phyloP scores from a whole-genome alignment of 2,329 filamentous ascomycete genomes.

The Xylogone sp. region DNA sequence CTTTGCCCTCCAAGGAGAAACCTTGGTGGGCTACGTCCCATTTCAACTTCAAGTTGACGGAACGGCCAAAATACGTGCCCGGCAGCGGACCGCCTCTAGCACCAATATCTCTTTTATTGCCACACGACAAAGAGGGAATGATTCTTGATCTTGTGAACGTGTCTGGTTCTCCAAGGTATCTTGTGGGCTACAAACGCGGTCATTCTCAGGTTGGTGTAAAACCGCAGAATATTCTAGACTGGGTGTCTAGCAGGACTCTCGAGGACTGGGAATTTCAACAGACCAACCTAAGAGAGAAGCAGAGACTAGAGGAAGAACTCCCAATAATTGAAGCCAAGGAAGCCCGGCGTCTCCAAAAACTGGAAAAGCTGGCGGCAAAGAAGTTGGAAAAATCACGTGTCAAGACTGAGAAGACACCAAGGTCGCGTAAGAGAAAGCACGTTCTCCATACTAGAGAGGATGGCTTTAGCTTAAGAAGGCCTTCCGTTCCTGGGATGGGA shows the following conservation, averaged over 20 bases:
- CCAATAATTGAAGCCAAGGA: constrained; percentile 6
- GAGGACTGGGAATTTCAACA: constrained; percentile 53
- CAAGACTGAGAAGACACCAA: background rate
- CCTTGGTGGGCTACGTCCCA: background rate
- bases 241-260: constrained; percentile 51
- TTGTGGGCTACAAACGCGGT: constrained; percentile 18
- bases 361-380: constrained; percentile 5
- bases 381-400: constrained; percentile 1
- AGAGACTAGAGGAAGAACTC: constrained; percentile 8
- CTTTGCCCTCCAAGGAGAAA: background rate
- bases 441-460: background rate
- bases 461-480: background rate
- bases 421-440: constrained; percentile 7
- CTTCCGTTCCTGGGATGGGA: background rate
- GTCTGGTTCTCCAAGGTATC: constrained; percentile 26
- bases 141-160: constrained; percentile 52
- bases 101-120: constrained; percentile 43
- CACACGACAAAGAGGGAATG: constrained; percentile 46
- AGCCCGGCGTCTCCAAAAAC: constrained; percentile 2
- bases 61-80: constrained; percentile 35
- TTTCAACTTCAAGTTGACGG: constrained; percentile 24
- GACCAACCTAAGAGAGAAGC: constrained; percentile 4
- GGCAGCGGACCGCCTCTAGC: constrained; percentile 45
- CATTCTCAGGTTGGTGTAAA: constrained; percentile 50
- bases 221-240: constrained; percentile 46